A percentile compares a stretch with the other conserved stretches of the same genome.
These are phyloP conservation scores for Solanum chiquidenum DNA, from an alignment of 257 asterid genomes.

Conservation along the genomic window DNA sequence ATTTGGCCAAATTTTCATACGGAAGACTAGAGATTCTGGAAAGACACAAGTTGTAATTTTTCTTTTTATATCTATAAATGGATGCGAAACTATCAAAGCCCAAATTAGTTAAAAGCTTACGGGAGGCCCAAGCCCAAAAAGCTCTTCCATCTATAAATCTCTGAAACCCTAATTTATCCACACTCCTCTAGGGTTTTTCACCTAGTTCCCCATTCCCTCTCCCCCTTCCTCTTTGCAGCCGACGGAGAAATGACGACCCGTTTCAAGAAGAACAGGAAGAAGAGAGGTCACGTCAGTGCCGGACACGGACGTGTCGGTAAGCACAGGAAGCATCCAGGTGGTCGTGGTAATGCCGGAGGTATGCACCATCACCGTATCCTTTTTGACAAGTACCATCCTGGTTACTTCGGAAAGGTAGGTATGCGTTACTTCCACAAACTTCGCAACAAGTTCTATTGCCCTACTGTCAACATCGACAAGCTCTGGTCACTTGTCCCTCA, in stretches of 20 bases:
- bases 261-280: slow-evolving; percentile 70
- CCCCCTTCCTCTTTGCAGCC: not conserved
- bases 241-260: slow-evolving; percentile 44
- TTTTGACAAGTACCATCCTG: slow-evolving; percentile 71
- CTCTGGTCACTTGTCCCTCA: slow-evolving; percentile 53
- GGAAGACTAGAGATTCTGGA: not conserved
- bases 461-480: slow-evolving; percentile 52
- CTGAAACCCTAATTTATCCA: not conserved
- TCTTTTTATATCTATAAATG: not conserved
- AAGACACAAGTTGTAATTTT: not conserved
- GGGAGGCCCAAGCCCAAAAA: not conserved
- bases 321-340: slow-evolving; percentile 78
- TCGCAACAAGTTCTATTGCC: slow-evolving; percentile 54
- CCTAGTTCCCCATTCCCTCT: not conserved
- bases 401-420: slow-evolving; percentile 70
- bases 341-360: slow-evolving; percentile 75
- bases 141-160: not conserved
- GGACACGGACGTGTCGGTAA: slow-evolving; percentile 74
- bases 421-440: slow-evolving; percentile 60
- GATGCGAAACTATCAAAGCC: not conserved
- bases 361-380: slow-evolving; percentile 81
- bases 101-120: not conserved
- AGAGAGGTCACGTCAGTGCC: slow-evolving; percentile 79
- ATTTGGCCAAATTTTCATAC: no score
- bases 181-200: not conserved